Base-by-base conservation (phyloP, 257 asterid genomes). In the Solanum bukasovii region DNA sequence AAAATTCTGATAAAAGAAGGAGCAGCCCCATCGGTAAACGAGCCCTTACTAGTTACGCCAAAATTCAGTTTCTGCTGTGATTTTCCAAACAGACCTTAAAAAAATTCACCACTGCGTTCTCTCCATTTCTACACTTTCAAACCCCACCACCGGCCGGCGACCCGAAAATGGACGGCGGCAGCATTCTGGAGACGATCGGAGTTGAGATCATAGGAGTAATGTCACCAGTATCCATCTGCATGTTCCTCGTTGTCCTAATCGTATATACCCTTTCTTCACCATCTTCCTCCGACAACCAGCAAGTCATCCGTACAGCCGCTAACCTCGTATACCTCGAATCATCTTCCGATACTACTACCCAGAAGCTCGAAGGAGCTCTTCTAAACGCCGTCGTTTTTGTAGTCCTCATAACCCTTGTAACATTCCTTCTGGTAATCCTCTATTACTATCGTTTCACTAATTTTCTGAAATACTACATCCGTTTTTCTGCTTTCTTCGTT, bases 221-320 rank as follows among this genome's bases (percentile, higher is more conserved):
- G 99, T 91, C 98, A 5, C 99, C 99, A 1, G 99, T 97, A 67
- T 97, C 99, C 88, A 90, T 95, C 84, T 97, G 99, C 92, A 97
- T 97, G 99, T 88, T 96, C 73, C 93, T 96, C 37, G 99, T 97
- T 9, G 99, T 96, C 91, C 95, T 97, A 74, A 94, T 97, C 25
- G 96, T 97, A 90, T 94, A 94, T 93, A 87, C 96, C 46, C 94
- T 93, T 86, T 91, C 93, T 90, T 90, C 94, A 85, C 92, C 98
- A 27, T 35, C 94, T 87, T 9, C 93, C 86, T 8, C 93, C 87
- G 49, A 93, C 67, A 49, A 90, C 91, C 90, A 38, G 90, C 89
- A 10, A 89, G 74, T 89, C 87, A 67, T 96, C 92, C 96, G 95
- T 75, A 94, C 98, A 83, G 98, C 98, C 56, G 99, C 98, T 37